Evolutionary conservation across 2,329 filamentous ascomycete species (phyloP), one percentile per base, ranked within the genome.

Genomic region (Malbranchea zuffiana): DNA sequence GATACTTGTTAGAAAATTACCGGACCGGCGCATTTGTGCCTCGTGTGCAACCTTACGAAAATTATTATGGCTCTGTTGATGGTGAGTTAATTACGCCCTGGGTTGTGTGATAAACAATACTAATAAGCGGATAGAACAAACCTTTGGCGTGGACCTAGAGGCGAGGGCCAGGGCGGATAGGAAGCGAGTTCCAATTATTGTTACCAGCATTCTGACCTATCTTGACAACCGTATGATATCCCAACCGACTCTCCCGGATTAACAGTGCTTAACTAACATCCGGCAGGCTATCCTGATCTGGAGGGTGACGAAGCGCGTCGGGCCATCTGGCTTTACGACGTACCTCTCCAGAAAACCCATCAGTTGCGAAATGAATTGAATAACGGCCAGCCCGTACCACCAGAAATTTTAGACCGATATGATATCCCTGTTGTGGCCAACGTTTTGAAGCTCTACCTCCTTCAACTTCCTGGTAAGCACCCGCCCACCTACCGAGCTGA

Each of bases 31-130:
- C 80, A 47, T 98, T 93, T 57, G 75, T 85, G 35, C 90, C 90
- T 6, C 87, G 76, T 52, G 88, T 96, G 18, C 78, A 86, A 31
- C 81, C 85, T 3, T 98, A 98, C 61, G 90, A 98, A 64, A 98
- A 96, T 60, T 98, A 98, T 65, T 98, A 98, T 68, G 95, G 95
- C 61, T 86, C 83, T 47, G 86, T 95, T 16, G 90, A 95, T 57
- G 71, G 70, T 73, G 55, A 43, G 58, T 19, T 16, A 15, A 20
- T 11, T 23, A 18, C 15, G 10, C 17, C n/a, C 34, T 32, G 17
- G n/a, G 20, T 17, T 10, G 5, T 30, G 18, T 42, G 8, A 6
- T 35, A 32, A 23, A 19, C 28, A 21, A 37, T 31, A 15, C n/a
- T 37, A 4, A 12, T 32, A 25, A 12, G 30, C 33, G 15, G 39